Conservation (phyloP, 176 grass and related monocot species). For the Thinopyrum elongatum region DNA sequence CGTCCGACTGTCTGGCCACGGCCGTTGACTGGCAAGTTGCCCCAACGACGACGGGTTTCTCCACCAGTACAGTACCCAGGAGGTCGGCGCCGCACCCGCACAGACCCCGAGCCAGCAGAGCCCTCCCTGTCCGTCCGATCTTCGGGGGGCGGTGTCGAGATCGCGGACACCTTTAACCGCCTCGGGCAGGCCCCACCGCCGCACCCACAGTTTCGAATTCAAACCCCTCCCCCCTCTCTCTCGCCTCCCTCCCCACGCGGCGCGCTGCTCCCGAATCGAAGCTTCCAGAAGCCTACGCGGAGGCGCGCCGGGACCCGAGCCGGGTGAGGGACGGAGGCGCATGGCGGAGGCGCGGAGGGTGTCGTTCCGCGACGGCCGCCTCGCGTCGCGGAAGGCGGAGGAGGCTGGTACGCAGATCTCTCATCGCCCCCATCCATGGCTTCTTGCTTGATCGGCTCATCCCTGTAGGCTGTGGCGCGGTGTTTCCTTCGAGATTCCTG, state of each 20-base stretch:
- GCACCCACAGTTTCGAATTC: constrained; percentile 43
- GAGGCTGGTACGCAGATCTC: constrained; percentile 58
- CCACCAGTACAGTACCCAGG: no score
- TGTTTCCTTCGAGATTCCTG: background rate
- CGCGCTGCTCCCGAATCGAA: constrained; percentile 15
- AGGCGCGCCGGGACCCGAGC: background rate
- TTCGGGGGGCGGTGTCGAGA: constrained; percentile 3
- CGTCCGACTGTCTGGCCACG: no score
- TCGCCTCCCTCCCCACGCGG: background rate
- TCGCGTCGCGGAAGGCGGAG: constrained; percentile 68
- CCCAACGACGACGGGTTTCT: no score
- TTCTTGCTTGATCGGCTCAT: background rate
- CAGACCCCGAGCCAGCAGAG: background rate
- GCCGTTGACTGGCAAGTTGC: background rate
- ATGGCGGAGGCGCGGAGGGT: constrained; percentile 42
- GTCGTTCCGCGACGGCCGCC: constrained; percentile 71
- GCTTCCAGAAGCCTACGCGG: constrained; percentile 14
- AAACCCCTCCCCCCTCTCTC: background rate
- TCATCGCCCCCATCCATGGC: background rate
- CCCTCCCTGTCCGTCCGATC: constrained; percentile 31
- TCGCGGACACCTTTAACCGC: constrained; percentile 17
- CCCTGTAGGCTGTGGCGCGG: no score
- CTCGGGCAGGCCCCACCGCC: background rate
- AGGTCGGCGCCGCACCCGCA: background rate
- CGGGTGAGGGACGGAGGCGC: background rate